A percentile compares a stretch with the other conserved stretches of the same genome.
Evolutionary conservation across 768 basidiomycete species (phyloP).

Genomic region (Xerocomellus amylosporus): DNA sequence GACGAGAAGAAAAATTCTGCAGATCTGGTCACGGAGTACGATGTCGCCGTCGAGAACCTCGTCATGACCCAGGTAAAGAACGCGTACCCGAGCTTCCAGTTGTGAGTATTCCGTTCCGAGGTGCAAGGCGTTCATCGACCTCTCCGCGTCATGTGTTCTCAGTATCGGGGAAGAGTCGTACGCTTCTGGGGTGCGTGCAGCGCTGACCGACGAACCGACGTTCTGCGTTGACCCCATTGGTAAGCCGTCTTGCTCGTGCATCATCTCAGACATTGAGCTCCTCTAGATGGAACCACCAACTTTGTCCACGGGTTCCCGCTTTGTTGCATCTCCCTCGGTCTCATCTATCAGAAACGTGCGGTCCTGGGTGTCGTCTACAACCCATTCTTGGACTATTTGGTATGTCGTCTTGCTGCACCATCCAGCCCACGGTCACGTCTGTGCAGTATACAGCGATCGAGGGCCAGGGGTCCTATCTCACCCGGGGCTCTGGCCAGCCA

Average conservation of each 20-base stretch:
- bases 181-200: slow-evolving; percentile 61
- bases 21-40: slow-evolving; percentile 93
- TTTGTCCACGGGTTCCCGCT: slow-evolving; percentile 84
- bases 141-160: background rate
- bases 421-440: background rate
- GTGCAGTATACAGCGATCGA: slow-evolving; percentile 71
- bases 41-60: slow-evolving; percentile 83
- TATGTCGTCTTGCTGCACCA: slow-evolving; percentile 21
- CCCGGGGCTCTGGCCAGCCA: slow-evolving; percentile 42
- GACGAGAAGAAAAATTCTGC: slow-evolving; percentile 91
- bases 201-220: slow-evolving; percentile 84
- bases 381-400: slow-evolving; percentile 82
- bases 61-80: slow-evolving; percentile 64
- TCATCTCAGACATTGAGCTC: background rate
- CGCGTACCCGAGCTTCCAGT: slow-evolving; percentile 72
- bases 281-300: slow-evolving; percentile 82
- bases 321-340: slow-evolving; percentile 86
- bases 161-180: slow-evolving; percentile 96
- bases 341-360: slow-evolving; percentile 75
- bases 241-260: slow-evolving; percentile 26
- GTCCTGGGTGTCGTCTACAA: slow-evolving; percentile 90
- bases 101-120: slow-evolving; percentile 50
- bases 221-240: slow-evolving; percentile 97
- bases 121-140: background rate
- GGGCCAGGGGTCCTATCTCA: slow-evolving; percentile 76